Evolutionary conservation across 768 basidiomycete genomes (phyloP).

Genomic region (Rossbeevera mucosa): DNA sequence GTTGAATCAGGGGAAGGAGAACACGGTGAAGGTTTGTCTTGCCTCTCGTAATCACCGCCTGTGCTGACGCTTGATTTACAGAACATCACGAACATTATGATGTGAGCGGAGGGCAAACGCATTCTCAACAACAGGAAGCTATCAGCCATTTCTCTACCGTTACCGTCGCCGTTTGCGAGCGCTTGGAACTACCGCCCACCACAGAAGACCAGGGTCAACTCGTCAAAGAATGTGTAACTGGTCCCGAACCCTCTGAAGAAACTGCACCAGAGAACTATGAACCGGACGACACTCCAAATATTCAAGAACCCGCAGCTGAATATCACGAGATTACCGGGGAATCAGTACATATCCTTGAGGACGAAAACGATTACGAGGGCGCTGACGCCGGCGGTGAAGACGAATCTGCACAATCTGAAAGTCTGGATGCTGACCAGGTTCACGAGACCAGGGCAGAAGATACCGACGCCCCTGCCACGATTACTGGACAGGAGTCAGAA

Average conservation of each 20-base stretch:
- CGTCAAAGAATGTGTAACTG: background rate
- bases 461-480: conserved; percentile 14
- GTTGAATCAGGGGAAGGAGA: conserved; percentile 15
- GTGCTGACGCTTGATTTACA: conserved; percentile 5
- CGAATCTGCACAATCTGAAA: conserved; percentile 14
- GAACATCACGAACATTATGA: conserved; percentile 14
- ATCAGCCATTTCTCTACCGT: background rate
- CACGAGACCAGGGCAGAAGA: conserved; percentile 23
- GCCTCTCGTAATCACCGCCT: background rate
- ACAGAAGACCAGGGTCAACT: conserved; percentile 4
- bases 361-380: conserved; percentile 21
- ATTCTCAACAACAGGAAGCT: conserved; percentile 7
- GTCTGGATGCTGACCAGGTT: conserved; percentile 28
- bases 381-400: conserved; percentile 17
- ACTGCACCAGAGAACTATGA: conserved; percentile 9
- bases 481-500: conserved; percentile 9
- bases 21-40: conserved; percentile 19
- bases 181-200: background rate
- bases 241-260: conserved; percentile 4
- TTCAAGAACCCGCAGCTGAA: conserved; percentile 13
- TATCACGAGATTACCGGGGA: conserved; percentile 17
- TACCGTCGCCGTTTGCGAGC: background rate
- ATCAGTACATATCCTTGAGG: conserved; percentile 13
- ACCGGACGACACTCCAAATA: background rate
- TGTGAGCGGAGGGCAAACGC: conserved; percentile 4